Conservation (phyloP, 495 filamentous ascomycete genomes). For the Diplogelasinospora grovesii region DNA sequence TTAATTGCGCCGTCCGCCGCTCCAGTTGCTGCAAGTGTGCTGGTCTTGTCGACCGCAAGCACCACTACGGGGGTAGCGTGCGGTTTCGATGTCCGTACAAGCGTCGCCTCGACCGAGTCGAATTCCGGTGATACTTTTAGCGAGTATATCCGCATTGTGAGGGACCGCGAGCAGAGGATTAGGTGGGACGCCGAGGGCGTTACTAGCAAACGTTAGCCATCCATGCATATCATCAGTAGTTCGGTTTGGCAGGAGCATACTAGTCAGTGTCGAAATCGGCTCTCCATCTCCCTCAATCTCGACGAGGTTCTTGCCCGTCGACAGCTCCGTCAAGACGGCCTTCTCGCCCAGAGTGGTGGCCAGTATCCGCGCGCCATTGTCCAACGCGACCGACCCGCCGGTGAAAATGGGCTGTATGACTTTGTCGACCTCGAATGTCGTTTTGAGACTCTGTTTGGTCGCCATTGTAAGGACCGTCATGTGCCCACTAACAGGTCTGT, state of each 20-base stretch:
- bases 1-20: conserved; percentile 89
- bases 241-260: conserved; percentile 52
- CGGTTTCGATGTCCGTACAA: conserved; percentile 79
- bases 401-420: conserved; percentile 91
- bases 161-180: conserved; percentile 82
- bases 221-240: too few species aligned
- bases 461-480: conserved; percentile 43
- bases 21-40: conserved; percentile 86
- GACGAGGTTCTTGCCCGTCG: conserved; percentile 73
- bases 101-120: conserved; percentile 53
- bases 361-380: conserved; percentile 73
- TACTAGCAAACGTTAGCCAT: conserved; percentile 46
- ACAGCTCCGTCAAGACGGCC: conserved; percentile 77
- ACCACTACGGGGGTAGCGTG: conserved; percentile 84
- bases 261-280: conserved; percentile 74
- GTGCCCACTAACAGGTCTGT: too few species aligned
- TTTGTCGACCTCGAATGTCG: conserved; percentile 75
- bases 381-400: conserved; percentile 78
- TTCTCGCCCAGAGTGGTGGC: conserved; percentile 85
- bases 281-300: conserved; percentile 95
- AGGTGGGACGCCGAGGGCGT: conserved; percentile 83
- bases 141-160: conserved; percentile 87
- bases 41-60: conserved; percentile 71
- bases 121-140: conserved; percentile 52
- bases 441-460: conserved; percentile 50